Conservation (phyloP, 1,139 yeast species). For the Hyphopichia burtonii region DNA sequence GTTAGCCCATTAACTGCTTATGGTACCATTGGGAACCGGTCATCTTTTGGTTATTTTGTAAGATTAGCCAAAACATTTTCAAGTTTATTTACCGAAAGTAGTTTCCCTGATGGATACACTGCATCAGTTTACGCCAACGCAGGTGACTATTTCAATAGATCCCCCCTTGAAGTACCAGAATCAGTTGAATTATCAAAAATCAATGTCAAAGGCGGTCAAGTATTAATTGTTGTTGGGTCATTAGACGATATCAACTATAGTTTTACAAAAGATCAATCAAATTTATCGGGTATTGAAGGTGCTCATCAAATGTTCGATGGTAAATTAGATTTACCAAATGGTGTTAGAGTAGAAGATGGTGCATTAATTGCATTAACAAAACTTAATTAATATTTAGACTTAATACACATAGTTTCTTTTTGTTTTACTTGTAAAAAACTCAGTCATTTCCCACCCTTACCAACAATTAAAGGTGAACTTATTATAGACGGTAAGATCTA, state of each 20-base stretch:
- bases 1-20: constrained; percentile 77
- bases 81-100: constrained; percentile 68
- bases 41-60: constrained; percentile 74
- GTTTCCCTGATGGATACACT: constrained; percentile 68
- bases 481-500: background rate
- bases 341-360: constrained; percentile 70
- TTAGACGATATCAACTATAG: constrained; percentile 55
- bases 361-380: constrained; percentile 61
- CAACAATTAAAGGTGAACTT: too few relatives aligned
- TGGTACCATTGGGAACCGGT: constrained; percentile 56
- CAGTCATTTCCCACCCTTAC: too few relatives aligned
- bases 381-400: background rate
- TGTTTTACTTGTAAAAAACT: too few relatives aligned
- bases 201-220: constrained; percentile 22
- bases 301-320: constrained; percentile 72
- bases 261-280: constrained; percentile 47
- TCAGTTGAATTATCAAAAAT: constrained; percentile 11
- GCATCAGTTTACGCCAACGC: constrained; percentile 64
- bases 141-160: constrained; percentile 65
- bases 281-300: constrained; percentile 51
- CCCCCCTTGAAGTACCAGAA: constrained; percentile 3
- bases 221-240: constrained; percentile 62
- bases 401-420: background rate
- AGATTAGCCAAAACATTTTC: constrained; percentile 63
- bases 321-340: constrained; percentile 50